These are phyloP conservation scores for Cerioporus squamosus DNA, from an alignment of 1,284 basidiomycete species.

Conservation along the genomic window DNA sequence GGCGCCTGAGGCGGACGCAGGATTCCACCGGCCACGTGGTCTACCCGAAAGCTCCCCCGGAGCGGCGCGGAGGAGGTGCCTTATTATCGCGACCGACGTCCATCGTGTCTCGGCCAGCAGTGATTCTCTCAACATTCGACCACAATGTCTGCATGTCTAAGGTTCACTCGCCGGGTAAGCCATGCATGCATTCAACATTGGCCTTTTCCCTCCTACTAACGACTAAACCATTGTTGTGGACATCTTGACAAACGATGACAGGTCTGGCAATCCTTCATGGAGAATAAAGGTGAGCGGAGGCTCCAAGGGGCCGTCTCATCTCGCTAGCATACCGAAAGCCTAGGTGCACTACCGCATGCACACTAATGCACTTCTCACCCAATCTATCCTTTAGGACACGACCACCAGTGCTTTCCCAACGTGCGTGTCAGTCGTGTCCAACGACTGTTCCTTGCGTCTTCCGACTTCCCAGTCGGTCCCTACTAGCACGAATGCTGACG, in stretches of 20 bases:
- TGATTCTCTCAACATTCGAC: neutral
- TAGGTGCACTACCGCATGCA: neutral
- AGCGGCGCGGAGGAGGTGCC: no score
- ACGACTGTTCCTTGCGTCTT: neutral
- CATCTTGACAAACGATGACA: constrained; percentile 30
- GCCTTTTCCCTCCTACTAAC: no score
- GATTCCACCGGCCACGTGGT: no score
- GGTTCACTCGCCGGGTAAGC: constrained; percentile 26
- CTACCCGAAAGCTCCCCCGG: no score
- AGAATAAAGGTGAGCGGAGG: constrained; percentile 63
- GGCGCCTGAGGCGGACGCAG: no score
- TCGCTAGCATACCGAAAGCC: no score
- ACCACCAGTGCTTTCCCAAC: constrained; percentile 78
- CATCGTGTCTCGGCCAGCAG: no score
- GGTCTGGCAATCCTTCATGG: constrained; percentile 83
- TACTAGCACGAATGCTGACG: neutral
- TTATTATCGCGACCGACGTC: no score
- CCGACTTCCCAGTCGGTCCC: neutral
- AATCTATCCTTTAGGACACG: constrained; percentile 58
- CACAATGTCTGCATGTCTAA: constrained; percentile 26
- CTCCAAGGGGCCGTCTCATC: neutral
- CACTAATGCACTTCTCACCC: no score
- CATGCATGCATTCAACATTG: no score
- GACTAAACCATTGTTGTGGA: no score
- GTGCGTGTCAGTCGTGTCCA: constrained; percentile 42